These are phyloP conservation scores for Pterula multifida DNA, from an alignment of 1,284 basidiomycete genomes.

Conservation along the genomic window DNA sequence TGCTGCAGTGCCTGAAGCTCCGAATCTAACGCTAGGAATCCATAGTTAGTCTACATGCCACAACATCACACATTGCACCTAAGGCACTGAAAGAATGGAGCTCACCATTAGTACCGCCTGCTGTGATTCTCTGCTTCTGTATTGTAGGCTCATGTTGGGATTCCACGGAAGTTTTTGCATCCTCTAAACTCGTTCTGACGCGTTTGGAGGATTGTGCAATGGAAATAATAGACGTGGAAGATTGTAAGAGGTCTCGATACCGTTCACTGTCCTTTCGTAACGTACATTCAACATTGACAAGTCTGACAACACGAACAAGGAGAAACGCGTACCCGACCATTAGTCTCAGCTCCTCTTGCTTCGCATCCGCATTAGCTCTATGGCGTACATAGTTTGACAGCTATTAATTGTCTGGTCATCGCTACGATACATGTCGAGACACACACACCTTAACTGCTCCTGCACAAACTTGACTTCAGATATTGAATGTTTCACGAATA, in stretches of 20 bases:
- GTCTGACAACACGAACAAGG: conserved; percentile 3
- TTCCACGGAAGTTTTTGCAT: conserved; percentile 42
- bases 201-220: conserved; percentile 55
- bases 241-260: conserved; percentile 86
- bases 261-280: conserved; percentile 71
- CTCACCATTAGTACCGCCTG: conserved; percentile 39
- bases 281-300: conserved; percentile 19
- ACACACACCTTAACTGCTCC: conserved; percentile 51
- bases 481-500: conserved; percentile 66
- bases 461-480: conserved; percentile 67
- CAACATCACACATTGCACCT: too few relatives aligned
- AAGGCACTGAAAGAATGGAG: conserved; percentile 1
- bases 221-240: conserved; percentile 78
- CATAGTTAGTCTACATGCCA: conserved; percentile 1
- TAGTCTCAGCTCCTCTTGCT: conserved; percentile 81
- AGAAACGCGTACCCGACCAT: conserved; percentile 83
- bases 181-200: conserved; percentile 47
- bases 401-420: conserved; percentile 3
- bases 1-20: conserved; percentile 61
- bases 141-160: conserved; percentile 30
- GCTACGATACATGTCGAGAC: neutral
- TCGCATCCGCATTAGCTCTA: conserved; percentile 79
- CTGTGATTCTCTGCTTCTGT: conserved; percentile 24
- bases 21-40: conserved; percentile 32
- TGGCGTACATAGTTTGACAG: conserved; percentile 1